Evolutionary conservation across 345 rosid genomes (phyloP).

Genomic region (Rhizophora mangle): DNA sequence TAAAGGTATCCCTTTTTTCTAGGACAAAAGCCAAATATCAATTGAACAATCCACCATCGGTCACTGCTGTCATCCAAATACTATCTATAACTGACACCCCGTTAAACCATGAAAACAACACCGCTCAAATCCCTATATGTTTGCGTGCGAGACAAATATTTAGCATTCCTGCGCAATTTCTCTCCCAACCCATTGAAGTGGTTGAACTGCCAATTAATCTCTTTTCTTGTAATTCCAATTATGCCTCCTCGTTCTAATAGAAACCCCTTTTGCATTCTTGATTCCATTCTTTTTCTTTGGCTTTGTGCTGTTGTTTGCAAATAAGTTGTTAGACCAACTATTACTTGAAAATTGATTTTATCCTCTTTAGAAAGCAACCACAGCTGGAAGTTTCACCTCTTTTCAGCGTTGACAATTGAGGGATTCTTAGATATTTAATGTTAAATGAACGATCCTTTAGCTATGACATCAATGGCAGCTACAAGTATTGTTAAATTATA

Average conservation of each 20-base stretch:
- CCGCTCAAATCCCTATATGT: neutral
- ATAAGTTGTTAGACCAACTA: slow-evolving; percentile 27
- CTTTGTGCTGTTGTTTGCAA: slow-evolving; percentile 1
- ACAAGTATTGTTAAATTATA: slow-evolving; percentile 1
- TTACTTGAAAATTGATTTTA: neutral
- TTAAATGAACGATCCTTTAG: neutral
- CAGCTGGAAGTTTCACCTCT: neutral
- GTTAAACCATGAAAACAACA: neutral
- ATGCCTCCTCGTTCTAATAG: neutral
- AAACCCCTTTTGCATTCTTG: neutral
- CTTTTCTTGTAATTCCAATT: neutral
- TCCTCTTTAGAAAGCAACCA: neutral
- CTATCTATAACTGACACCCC: neutral
- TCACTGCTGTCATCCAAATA: neutral
- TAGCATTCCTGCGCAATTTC: slow-evolving; percentile 2
- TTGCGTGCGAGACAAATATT: slow-evolving; percentile 8
- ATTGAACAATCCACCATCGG: neutral
- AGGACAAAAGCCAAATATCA: neutral
- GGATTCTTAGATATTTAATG: neutral
- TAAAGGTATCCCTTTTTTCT: neutral
- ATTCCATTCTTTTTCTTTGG: neutral
- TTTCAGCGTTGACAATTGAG: neutral
- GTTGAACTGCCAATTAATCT: slow-evolving; percentile 8
- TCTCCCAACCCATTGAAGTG: slow-evolving; percentile 10
- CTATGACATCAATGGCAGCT: slow-evolving; percentile 28